Evolutionary conservation across 257 asterid species (phyloP), one percentile per base, ranked within the genome.

Genomic region (Phtheirospermum japonicum): DNA sequence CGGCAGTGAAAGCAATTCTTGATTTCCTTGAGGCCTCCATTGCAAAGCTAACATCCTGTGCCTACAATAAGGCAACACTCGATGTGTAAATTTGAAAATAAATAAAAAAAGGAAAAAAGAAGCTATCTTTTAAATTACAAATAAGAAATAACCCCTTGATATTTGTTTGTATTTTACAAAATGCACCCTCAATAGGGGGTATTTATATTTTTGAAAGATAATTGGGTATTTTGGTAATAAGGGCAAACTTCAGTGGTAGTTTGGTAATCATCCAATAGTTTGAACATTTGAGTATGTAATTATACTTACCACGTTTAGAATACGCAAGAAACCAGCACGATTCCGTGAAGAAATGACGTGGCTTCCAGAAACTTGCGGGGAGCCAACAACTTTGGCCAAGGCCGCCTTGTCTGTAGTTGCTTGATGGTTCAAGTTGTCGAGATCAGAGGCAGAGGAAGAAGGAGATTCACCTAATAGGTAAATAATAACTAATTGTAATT

Each of bases 1-100:
- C 95, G 62, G 95, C 88, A 20, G 89, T 66, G 51, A 85, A 83
- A 66, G 97, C 92, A 52, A 58, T 68, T 70, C 88, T 71, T 20
- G 97, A 87, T 80, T 82, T 93, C 83, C 85, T 84, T 26, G 99
- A 84, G 75, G 97, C 97, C 65, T 93, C 99, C 99, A 93, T 89
- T 23, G 97, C 96, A 65, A 74, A 71, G 62, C 60, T 77, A 74
- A 83, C 94, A 68, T 89, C 94, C 61, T 83, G 96, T 49, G 96
- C 94, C 99, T 93, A 71, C 46, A 77, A 64, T 75, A 65, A 23
- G 13, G 36, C 36, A 39, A 67, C 37, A 33, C 37, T 42, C 18
- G 6, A 3, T 12, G 49, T 42, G 49, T 23, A 23, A 23, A 23
- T n/a, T 42, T n/a, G n/a, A n/a, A n/a, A 42, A 42, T 5, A 13